Base-by-base conservation (phyloP, 306 rosid species). In the Prunus dulcis region DNA sequence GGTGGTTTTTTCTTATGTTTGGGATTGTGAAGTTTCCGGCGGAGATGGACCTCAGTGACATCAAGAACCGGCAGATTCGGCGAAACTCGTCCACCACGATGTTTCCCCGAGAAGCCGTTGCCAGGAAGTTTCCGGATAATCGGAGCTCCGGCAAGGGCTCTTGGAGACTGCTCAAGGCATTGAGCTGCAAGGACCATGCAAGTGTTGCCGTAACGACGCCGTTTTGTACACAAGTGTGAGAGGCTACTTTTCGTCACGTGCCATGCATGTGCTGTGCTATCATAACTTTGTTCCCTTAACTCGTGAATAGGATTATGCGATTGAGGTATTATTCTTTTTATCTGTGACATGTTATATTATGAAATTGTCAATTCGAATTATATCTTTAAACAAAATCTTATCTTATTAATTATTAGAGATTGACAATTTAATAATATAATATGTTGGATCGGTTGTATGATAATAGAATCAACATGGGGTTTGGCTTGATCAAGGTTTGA, bases 41-140 rank as follows among this genome's bases (percentile, higher is more conserved):
- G 47, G 97, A 90, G 86, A 89, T 93, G 94, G 94, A 89, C 17
- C 97, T 93, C 55, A 82, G 72, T 43, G 94, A 90, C 63, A 93
- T 93, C 12, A 93, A 87, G 79, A 89, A 79, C 72, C 74, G 97
- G 51, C 96, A 89, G 74, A 80, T 86, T 57, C 89, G 94, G 2
- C 88, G 89, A 80, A 89, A 69, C 46, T 65, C 86, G 2, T 72
- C 78, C 6, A 71, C 77, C 8, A 73, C 79, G 58, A 80, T 89
- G 10, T 85, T 89, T 12, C 32, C 79, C 0, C 4, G 56, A 9
- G 88, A 82, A 6, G 0, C 69, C 13, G 53, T 68, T 9, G 57
- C 66, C 17, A 83, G 81, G 19, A 88, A 81, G 71, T n/a, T 45
- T 6, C 72, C 55, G 6, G 78, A 71, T 51, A 82, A 79, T 60